These are phyloP conservation scores for Neurospora sp. DNA, from an alignment of 2,329 filamentous ascomycete species.

Conservation along the genomic window DNA sequence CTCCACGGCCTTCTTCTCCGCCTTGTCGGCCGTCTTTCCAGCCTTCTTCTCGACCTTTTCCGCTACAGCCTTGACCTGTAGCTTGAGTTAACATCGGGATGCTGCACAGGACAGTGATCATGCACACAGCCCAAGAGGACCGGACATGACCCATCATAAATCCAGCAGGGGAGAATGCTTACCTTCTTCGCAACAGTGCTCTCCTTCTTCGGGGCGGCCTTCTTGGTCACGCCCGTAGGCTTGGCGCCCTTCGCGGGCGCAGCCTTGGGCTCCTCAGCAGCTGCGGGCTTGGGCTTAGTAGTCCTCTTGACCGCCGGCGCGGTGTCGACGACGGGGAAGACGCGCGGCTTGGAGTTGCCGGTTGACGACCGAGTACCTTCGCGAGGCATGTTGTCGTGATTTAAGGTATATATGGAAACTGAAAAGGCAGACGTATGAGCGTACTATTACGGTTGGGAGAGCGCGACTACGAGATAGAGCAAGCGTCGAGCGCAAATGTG, in stretches of 20 bases:
- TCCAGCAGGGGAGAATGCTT: slow-evolving; percentile 2
- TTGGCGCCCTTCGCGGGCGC: slow-evolving; percentile 20
- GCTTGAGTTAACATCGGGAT: not conserved
- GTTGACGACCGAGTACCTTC: slow-evolving; percentile 43
- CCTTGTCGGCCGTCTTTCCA: slow-evolving; percentile 16
- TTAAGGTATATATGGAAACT: slow-evolving; percentile 2
- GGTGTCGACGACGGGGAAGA: slow-evolving; percentile 40
- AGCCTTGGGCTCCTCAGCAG: slow-evolving; percentile 16
- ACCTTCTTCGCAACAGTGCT: slow-evolving; percentile 23
- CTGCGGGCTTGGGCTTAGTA: slow-evolving; percentile 18
- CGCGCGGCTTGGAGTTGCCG: slow-evolving; percentile 42
- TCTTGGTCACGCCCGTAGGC: slow-evolving; percentile 28
- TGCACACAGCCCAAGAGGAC: not conserved
- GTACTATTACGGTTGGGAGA: not conserved
- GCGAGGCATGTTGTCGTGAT: slow-evolving; percentile 30
- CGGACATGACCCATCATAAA: not conserved
- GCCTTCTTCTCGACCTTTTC: slow-evolving; percentile 22
- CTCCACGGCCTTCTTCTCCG: slow-evolving; percentile 8
- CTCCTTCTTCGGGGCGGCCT: slow-evolving; percentile 28
- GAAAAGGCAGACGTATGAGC: slow-evolving; percentile 1
- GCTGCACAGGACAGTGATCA: not conserved
- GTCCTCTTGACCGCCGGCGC: slow-evolving; percentile 34
- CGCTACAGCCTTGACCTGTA: slow-evolving; percentile 22
- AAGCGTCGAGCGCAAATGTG: not conserved
- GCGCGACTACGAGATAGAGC: not conserved